phyloP scores from a whole-genome alignment of 768 basidiomycete genomes.

The Podaxis sp. region DNA sequence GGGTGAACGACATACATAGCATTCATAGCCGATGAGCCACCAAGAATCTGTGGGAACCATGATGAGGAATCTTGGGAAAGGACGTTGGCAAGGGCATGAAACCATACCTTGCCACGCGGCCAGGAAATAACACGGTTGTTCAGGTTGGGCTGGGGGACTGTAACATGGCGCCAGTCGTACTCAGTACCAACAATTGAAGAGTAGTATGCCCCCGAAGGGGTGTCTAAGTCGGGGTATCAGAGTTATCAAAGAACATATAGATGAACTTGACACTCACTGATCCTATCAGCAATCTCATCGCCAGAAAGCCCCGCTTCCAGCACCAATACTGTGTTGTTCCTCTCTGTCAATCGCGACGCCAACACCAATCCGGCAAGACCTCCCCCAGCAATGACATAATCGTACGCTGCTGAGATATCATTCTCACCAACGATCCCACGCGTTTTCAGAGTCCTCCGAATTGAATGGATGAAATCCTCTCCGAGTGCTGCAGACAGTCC shows the following conservation, averaged over 20 bases:
- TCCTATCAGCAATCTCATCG: constrained; percentile 27
- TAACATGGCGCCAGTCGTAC: constrained; percentile 52
- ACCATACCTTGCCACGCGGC: constrained; percentile 53
- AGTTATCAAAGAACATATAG: background rate
- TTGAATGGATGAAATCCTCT: background rate
- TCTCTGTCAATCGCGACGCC: constrained; percentile 35
- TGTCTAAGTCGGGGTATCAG: constrained; percentile 26
- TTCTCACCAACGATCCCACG: constrained; percentile 11
- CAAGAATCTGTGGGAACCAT: constrained; percentile 36
- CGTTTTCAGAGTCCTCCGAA: background rate
- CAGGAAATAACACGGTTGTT: constrained; percentile 43
- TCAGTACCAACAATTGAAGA: constrained; percentile 41
- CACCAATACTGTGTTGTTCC: constrained; percentile 35
- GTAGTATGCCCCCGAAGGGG: constrained; percentile 49
- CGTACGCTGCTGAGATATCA: constrained; percentile 34
- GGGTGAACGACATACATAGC: constrained; percentile 61
- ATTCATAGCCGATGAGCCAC: constrained; percentile 64
- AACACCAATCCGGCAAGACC: constrained; percentile 33
- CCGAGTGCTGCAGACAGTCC: background rate
- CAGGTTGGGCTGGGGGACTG: constrained; percentile 40
- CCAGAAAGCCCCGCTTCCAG: constrained; percentile 38
- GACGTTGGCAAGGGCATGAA: background rate
- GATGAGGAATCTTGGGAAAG: background rate
- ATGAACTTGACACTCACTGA: constrained; percentile 25
- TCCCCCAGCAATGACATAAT: constrained; percentile 48